Percentiles rank a stretch among this genome's conserved stretches.
Evolutionary conservation across 179 eudicot species (phyloP).

Genomic region (Beta macrorhiza): DNA sequence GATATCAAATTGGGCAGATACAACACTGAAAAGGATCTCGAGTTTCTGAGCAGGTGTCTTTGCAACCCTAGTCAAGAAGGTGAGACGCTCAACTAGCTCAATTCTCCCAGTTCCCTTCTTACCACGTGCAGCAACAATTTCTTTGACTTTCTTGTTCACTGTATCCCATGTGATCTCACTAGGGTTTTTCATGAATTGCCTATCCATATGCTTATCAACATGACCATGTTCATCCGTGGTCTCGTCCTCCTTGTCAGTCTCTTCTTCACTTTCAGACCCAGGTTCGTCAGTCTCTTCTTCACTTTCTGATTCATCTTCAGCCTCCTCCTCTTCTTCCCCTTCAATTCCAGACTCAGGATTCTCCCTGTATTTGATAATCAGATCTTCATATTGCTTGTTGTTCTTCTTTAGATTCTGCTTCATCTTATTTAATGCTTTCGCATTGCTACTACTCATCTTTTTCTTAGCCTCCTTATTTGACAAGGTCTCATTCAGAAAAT

Average conservation of each 20-base stretch:
- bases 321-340: constrained; percentile 34
- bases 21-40: constrained; percentile 80
- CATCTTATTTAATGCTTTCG: constrained; percentile 82
- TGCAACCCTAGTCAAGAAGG: constrained; percentile 85
- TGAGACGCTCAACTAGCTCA: constrained; percentile 90
- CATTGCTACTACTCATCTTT: constrained; percentile 85
- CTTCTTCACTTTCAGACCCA: constrained; percentile 40
- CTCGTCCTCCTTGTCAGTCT: constrained; percentile 26
- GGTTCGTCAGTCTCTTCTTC: not conserved
- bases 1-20: constrained; percentile 89
- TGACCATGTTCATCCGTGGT: constrained; percentile 23
- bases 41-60: constrained; percentile 96
- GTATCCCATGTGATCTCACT: constrained; percentile 85
- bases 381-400: constrained; percentile 71
- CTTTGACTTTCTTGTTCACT: constrained; percentile 82
- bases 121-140: constrained; percentile 81
- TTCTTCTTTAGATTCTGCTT: constrained; percentile 85
- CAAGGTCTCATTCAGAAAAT: constrained; percentile 60
- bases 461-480: constrained; percentile 82
- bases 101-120: constrained; percentile 81
- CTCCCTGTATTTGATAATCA: constrained; percentile 63
- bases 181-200: constrained; percentile 79
- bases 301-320: constrained; percentile 6
- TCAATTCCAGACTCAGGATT: constrained; percentile 64
- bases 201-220: constrained; percentile 54